These are phyloP conservation scores for Emergomyces pasteurianus DNA, from an alignment of 2,329 filamentous ascomycete genomes.

Conservation along the genomic window DNA sequence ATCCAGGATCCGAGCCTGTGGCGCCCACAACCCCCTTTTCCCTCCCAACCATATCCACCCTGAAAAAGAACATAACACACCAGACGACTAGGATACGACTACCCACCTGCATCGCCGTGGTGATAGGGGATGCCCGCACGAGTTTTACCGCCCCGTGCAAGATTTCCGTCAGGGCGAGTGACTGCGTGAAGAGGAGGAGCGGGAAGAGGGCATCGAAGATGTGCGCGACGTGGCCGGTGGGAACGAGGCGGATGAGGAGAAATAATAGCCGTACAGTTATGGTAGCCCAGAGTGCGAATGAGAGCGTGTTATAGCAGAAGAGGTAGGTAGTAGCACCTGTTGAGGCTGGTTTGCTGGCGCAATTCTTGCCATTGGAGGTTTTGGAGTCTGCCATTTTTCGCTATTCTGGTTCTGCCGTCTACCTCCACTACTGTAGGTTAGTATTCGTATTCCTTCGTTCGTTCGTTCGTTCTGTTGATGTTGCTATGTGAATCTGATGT, in stretches of 20 bases:
- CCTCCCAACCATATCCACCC: conserved; percentile 51
- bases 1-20: conserved; percentile 11
- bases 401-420: neutral
- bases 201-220: conserved; percentile 38
- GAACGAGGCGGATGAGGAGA: conserved; percentile 41
- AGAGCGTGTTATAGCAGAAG: conserved; percentile 71
- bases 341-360: neutral
- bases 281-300: conserved; percentile 63
- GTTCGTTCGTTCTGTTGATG: neutral
- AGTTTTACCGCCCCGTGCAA: conserved; percentile 67
- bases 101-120: conserved; percentile 81
- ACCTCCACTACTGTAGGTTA: neutral
- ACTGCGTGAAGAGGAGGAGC: conserved; percentile 57
- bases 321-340: conserved; percentile 46
- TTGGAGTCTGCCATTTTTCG: neutral
- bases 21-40: conserved; percentile 37
- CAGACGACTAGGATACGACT: conserved; percentile 82
- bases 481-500: neutral
- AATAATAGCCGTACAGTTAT: conserved; percentile 59
- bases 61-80: conserved; percentile 67
- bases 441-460: neutral
- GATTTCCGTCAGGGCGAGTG: conserved; percentile 69
- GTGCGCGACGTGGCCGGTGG: conserved; percentile 30
- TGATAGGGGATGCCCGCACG: conserved; percentile 73
- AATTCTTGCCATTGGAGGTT: neutral